Evolutionary conservation across 305 asterid species (phyloP).

Genomic region (Fraxinus floribunda): DNA sequence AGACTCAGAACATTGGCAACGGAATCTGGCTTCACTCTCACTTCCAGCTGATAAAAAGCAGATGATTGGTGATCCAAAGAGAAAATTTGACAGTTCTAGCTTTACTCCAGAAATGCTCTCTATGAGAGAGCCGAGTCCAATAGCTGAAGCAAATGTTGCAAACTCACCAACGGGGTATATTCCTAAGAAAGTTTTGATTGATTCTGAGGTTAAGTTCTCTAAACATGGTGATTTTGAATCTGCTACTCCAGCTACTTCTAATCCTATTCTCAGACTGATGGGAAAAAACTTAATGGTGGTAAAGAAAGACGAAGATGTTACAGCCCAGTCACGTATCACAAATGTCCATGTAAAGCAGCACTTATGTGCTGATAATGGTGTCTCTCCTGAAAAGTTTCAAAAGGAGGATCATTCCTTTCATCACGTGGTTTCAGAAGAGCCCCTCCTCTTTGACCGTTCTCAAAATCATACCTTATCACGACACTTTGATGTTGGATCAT

Average conservation of each 20-base stretch:
- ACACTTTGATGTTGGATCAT: slow-evolving; percentile 38
- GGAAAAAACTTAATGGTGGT: slow-evolving; percentile 86
- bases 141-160: slow-evolving; percentile 24
- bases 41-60: slow-evolving; percentile 35
- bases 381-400: slow-evolving; percentile 27
- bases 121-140: slow-evolving; percentile 23
- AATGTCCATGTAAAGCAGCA: slow-evolving; percentile 30
- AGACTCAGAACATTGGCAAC: slow-evolving; percentile 45
- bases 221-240: slow-evolving; percentile 37
- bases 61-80: slow-evolving; percentile 24
- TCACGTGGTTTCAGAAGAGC: slow-evolving; percentile 30
- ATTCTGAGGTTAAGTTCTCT: slow-evolving; percentile 42
- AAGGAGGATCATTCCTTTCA: slow-evolving; percentile 32
- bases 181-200: slow-evolving; percentile 30
- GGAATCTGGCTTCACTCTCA: slow-evolving; percentile 33
- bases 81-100: slow-evolving; percentile 21
- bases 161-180: slow-evolving; percentile 25
- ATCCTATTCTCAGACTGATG: slow-evolving; percentile 81
- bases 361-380: slow-evolving; percentile 27
- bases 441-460: slow-evolving; percentile 23
- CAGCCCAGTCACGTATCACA: slow-evolving; percentile 31
- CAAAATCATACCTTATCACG: slow-evolving; percentile 30
- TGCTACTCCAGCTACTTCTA: slow-evolving; percentile 58
- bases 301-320: slow-evolving; percentile 52
- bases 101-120: slow-evolving; percentile 30